Conservation (phyloP, 768 basidiomycete species). For the Flagelloscypha sp. region DNA sequence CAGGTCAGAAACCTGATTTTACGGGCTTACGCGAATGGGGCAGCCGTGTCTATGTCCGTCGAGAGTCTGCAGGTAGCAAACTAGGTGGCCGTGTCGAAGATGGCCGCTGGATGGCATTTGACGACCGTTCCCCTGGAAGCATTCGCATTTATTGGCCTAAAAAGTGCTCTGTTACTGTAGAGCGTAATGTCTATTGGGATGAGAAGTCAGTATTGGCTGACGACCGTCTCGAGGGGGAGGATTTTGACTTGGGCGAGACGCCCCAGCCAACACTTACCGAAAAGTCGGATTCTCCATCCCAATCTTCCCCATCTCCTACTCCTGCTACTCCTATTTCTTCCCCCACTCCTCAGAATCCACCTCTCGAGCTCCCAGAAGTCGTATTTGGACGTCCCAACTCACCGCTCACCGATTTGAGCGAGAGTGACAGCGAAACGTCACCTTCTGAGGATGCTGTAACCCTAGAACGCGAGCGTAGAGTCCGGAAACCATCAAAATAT, state of each 20-base stretch:
- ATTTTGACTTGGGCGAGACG: slow-evolving; percentile 6
- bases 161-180: slow-evolving; percentile 18
- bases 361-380: no score
- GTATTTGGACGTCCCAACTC: no score
- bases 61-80: slow-evolving; percentile 20
- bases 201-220: slow-evolving; percentile 8
- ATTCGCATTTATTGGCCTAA: slow-evolving; percentile 26
- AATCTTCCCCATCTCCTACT: slow-evolving; percentile 1
- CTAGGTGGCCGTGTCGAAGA: slow-evolving; percentile 14
- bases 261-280: no score
- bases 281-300: no score
- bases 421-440: no score
- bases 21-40: slow-evolving; percentile 23
- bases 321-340: background rate
- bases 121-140: slow-evolving; percentile 17
- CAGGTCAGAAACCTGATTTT: slow-evolving; percentile 24
- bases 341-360: no score
- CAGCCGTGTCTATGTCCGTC: slow-evolving; percentile 22
- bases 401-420: no score
- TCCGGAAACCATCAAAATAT: no score
- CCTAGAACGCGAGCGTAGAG: no score
- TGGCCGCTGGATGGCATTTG: slow-evolving; percentile 21
- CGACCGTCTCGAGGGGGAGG: slow-evolving; percentile 11
- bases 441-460: no score
- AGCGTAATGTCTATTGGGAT: slow-evolving; percentile 17